Evolutionary conservation across 805 yeast genomes (phyloP).

Genomic region (Saccharomycopsis malanga): DNA sequence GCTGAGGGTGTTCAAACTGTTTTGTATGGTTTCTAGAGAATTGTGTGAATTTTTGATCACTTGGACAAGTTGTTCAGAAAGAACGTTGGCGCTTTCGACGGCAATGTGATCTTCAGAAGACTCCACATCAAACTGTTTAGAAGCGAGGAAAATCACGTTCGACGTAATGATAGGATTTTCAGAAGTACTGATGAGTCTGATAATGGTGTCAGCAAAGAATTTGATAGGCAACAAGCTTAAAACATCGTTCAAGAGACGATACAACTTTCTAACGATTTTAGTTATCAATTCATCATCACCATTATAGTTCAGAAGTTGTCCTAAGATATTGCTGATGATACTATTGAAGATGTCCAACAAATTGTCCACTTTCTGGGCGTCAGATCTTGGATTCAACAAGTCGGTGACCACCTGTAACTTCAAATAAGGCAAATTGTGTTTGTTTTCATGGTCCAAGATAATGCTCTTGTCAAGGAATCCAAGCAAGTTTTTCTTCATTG

Average conservation of each 20-base stretch:
- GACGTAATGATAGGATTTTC: slow-evolving; percentile 39
- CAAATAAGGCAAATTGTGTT: slow-evolving; percentile 38
- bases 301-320: slow-evolving; percentile 8
- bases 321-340: slow-evolving; percentile 25
- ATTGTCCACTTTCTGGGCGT: slow-evolving; percentile 15
- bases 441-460: slow-evolving; percentile 33
- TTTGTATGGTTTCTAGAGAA: slow-evolving; percentile 48
- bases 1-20: slow-evolving; percentile 62
- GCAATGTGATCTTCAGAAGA: slow-evolving; percentile 39
- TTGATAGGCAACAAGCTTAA: slow-evolving; percentile 69
- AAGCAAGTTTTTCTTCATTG: slow-evolving; percentile 45
- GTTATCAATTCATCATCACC: slow-evolving; percentile 6
- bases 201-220: slow-evolving; percentile 59
- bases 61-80: slow-evolving; percentile 46
- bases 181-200: slow-evolving; percentile 30
- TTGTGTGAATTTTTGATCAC: slow-evolving; percentile 28
- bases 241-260: slow-evolving; percentile 52
- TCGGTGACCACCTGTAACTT: slow-evolving; percentile 48
- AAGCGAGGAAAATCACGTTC: slow-evolving; percentile 53
- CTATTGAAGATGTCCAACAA: slow-evolving; percentile 26
- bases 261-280: slow-evolving; percentile 36
- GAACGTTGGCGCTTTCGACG: slow-evolving; percentile 36
- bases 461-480: slow-evolving; percentile 48
- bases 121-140: slow-evolving; percentile 65
- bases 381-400: slow-evolving; percentile 35